Conservation (phyloP, 2,329 filamentous ascomycete species). For the Cladophialophora psammophila region DNA sequence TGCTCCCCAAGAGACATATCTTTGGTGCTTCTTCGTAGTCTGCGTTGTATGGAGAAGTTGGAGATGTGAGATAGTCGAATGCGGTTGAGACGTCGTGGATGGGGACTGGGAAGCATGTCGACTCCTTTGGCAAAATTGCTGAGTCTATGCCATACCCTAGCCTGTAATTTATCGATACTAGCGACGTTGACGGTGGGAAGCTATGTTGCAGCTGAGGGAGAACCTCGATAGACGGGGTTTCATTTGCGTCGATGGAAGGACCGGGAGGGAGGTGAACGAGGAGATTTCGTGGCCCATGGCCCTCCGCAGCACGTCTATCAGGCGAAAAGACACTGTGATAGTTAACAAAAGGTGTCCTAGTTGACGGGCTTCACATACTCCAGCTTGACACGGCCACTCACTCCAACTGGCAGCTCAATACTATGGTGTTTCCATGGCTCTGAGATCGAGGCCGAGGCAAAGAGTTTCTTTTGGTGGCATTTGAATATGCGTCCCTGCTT, state of each 20-base stretch:
- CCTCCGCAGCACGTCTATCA: too few species aligned
- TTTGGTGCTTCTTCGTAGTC: constrained; percentile 24
- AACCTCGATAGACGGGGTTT: neutral
- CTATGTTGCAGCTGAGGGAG: constrained; percentile 39
- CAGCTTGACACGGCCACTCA: constrained; percentile 24
- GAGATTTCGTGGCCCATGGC: constrained; percentile 40
- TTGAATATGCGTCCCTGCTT: neutral
- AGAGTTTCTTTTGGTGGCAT: neutral
- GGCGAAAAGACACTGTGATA: constrained; percentile 10
- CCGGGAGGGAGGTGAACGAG: constrained; percentile 50
- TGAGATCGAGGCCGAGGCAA: neutral
- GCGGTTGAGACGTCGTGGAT: constrained; percentile 42
- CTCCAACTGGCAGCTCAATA: constrained; percentile 28
- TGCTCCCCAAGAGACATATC: constrained; percentile 45
- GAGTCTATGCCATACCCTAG: constrained; percentile 40
- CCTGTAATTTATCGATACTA: constrained; percentile 53
- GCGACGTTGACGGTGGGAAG: constrained; percentile 46
- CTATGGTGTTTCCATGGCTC: constrained; percentile 12
- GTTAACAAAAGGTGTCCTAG: neutral
- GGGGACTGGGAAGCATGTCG: constrained; percentile 39
- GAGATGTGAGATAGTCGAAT: constrained; percentile 35
- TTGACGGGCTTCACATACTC: constrained; percentile 23
- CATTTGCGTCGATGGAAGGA: constrained; percentile 40
- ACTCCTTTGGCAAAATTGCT: neutral
- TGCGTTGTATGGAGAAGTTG: constrained; percentile 27